phyloP scores from a whole-genome alignment of 305 asterid genomes.

The Rubia peregrina region DNA sequence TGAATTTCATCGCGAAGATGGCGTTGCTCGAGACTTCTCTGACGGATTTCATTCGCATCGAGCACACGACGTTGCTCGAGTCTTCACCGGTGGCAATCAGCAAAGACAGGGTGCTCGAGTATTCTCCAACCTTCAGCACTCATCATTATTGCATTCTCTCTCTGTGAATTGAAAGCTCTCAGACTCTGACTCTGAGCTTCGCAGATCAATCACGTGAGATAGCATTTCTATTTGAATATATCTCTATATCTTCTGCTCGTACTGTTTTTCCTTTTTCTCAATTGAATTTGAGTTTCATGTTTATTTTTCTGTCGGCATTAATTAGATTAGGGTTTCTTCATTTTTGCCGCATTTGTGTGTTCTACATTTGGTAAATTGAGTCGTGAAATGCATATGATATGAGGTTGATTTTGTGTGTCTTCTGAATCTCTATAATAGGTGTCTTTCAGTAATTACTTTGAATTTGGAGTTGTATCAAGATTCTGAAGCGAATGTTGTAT shows the following conservation, averaged over 20 bases:
- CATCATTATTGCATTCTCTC: too few relatives aligned
- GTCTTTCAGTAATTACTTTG: not conserved
- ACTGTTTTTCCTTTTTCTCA: not conserved
- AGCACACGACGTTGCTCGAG: too few relatives aligned
- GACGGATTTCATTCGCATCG: too few relatives aligned
- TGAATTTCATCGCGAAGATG: too few relatives aligned
- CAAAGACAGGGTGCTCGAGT: too few relatives aligned
- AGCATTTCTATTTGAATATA: not conserved
- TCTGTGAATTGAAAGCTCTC: constrained; percentile 11
- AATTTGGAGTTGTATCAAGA: not conserved
- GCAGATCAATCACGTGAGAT: constrained; percentile 20
- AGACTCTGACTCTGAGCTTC: constrained; percentile 1
- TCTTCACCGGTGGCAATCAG: too few relatives aligned
- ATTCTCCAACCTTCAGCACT: too few relatives aligned
- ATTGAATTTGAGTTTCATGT: not conserved
- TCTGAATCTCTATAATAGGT: too few relatives aligned
- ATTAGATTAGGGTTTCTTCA: not conserved
- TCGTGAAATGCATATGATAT: not conserved
- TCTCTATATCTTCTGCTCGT: not conserved
- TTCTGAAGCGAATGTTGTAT: not conserved
- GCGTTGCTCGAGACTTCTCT: too few relatives aligned
- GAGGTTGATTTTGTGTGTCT: not conserved
- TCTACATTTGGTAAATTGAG: not conserved
- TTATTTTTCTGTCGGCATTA: constrained; percentile 11
- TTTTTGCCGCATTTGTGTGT: not conserved